Conservation (phyloP, 2,329 filamentous ascomycete genomes). For the Aspergillus sp. region DNA sequence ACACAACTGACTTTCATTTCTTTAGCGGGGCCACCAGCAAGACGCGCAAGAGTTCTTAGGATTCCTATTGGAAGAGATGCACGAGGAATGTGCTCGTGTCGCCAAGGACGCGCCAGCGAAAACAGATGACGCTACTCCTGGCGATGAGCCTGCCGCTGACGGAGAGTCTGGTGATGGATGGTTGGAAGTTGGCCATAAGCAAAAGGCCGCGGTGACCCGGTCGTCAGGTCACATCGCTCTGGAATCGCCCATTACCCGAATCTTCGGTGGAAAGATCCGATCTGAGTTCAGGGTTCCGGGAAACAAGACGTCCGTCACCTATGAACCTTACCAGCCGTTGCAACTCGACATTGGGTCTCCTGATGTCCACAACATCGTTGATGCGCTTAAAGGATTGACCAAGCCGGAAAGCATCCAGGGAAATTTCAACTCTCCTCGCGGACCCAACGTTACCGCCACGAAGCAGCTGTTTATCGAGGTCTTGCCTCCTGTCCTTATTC, state of each 20-base stretch:
- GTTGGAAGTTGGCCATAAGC: conserved; percentile 91
- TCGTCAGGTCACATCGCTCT: conserved; percentile 71
- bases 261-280: conserved; percentile 87
- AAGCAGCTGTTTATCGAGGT: conserved; percentile 96
- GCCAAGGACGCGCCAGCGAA: conserved; percentile 56
- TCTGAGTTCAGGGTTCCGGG: conserved; percentile 87
- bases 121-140: conserved; percentile 38
- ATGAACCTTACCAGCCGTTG: conserved; percentile 89
- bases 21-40: conserved; percentile 86
- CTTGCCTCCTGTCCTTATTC: conserved; percentile 83
- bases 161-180: conserved; percentile 64
- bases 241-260: conserved; percentile 84
- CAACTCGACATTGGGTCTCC: conserved; percentile 91
- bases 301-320: conserved; percentile 83
- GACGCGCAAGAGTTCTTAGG: conserved; percentile 97
- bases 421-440: conserved; percentile 76
- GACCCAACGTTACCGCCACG: conserved; percentile 72
- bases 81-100: conserved; percentile 83
- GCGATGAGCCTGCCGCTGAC: conserved; percentile 30
- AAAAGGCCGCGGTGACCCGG: conserved; percentile 80
- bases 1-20: neutral
- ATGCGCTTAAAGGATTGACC: conserved; percentile 82
- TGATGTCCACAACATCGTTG: conserved; percentile 84
- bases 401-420: conserved; percentile 80
- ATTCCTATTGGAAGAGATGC: conserved; percentile 85